Evolutionary conservation across 1,284 basidiomycete genomes (phyloP), one percentile per base, ranked within the genome.

Genomic region (Moesziomyces antarcticus): DNA sequence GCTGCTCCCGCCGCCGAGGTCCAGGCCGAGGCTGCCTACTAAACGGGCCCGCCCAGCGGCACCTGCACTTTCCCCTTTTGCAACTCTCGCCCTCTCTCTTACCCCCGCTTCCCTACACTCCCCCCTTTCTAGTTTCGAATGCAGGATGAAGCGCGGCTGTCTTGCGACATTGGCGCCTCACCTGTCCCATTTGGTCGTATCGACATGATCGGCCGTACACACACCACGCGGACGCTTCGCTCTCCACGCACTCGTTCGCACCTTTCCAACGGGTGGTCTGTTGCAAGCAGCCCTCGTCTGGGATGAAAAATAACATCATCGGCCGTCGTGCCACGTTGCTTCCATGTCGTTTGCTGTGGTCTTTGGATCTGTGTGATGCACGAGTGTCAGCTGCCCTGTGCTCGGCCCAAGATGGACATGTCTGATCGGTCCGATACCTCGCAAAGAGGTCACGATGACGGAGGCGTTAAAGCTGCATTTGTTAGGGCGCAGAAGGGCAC

Each of bases 21-120:
- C 21, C 62, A 74, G 72, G 50, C 72, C 57, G 69, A 80, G 73
- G 72, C 71, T 56, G 64, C 72, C 44, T 78, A 73, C 72, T 80
- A 78, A 72, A 61, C 56, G 47, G 40, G 47, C 40, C 6, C 45
- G 35, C 42, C 20, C 30, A 35, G 7, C 37, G 37, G 37, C 37
- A 40, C 18, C 37, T 18, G 37, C 37, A 40, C 37, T 40, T 41
- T 35, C 55, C 58, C 65, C 56, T 55, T 70, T 65, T 67, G 25
- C 48, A 59, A 54, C 54, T 58, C 53, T 75, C 73, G 67, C 73
- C 63, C 57, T 59, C 63, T 64, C 70, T 65, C 69, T 65, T 51
- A 25, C 56, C 65, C 65, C 65, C 52, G 57, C 58, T 72, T 52
- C 69, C 71, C 73, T 59, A 43, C 49, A 50, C 56, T 50, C 52